A percentile compares a stretch with the other conserved stretches of the same genome.
Conservation (phyloP, 192 early-diverging fungal genomes). For the Polychytrium aggregatum region DNA sequence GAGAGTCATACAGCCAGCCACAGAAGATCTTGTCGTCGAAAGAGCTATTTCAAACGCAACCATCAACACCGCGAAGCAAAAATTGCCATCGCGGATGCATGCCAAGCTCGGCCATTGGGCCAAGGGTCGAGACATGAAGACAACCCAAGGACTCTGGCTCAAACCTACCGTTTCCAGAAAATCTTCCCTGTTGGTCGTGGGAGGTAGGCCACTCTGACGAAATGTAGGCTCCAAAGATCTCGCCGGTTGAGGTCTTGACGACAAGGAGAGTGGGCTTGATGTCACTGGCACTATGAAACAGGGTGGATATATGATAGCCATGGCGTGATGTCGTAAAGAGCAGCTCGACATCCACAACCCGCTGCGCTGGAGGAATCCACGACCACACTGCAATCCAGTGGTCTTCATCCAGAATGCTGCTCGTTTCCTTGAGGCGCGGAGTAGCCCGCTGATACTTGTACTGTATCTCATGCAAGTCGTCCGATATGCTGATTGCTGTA, state of each 20-base stretch:
- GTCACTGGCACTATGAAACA: conserved; percentile 13
- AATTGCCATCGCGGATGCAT: no score
- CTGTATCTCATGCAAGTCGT: conserved; percentile 24
- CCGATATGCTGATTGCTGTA: conserved; percentile 7
- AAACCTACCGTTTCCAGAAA: no score
- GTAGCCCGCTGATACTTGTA: conserved; percentile 22
- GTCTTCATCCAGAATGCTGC: conserved; percentile 19
- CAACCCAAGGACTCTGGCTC: no score
- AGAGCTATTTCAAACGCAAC: no score
- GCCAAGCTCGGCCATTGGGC: no score
- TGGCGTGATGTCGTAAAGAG: conserved; percentile 33
- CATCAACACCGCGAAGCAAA: no score
- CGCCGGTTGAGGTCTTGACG: conserved; percentile 20
- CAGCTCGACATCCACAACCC: conserved; percentile 22
- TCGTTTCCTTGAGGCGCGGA: conserved; percentile 11
- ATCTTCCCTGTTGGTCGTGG: no score
- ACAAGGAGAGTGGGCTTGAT: conserved; percentile 22
- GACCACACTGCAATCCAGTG: conserved; percentile 33
- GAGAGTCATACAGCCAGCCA: no score
- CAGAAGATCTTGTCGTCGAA: no score
- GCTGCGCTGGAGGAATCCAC: conserved; percentile 28
- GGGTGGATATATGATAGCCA: conserved; percentile 20
- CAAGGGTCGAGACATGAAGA: no score
- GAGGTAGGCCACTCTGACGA: no score
- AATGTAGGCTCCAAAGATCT: conserved; percentile 30